Evolutionary conservation across 768 basidiomycete species (phyloP), one percentile per base, ranked within the genome.

Genomic region (Aureoboletus auriporus): DNA sequence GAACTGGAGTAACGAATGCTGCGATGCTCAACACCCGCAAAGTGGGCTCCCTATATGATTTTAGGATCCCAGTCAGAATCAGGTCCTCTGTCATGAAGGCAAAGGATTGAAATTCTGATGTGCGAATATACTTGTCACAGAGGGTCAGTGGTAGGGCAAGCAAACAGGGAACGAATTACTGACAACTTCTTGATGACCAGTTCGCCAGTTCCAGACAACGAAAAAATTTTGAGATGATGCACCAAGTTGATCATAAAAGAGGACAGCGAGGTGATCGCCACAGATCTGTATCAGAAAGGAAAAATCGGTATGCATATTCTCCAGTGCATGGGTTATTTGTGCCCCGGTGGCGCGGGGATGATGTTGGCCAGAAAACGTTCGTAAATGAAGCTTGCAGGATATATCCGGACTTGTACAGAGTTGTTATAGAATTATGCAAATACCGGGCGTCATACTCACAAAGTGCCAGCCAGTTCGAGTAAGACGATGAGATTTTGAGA

Each of bases 201-300:
- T 67, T 43, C 56, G 59, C 71, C 70, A 71, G 34, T 71, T 56
- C 68, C 64, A 71, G 17, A 72, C 44, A n/a, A 62, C 39, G 2
- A 71, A 60, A 26, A 46, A 52, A 17, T 52, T 49, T 12, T 30
- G 20, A 35, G 39, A 39, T 2, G 43, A n/a, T 8, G 35, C 37
- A 37, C 48, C 51, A 6, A 26, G 16, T 28, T 50, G 52, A 49
- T 55, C 55, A n/a, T 38, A 39, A 42, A 55, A 54, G 59, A 69
- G 52, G 28, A 72, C n/a, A 4, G 56, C 70, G 8, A 71, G 9
- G 33, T 53, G 60, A 17, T 53, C 35, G 36, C 65, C 67, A 48
- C 61, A 70, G 20, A 71, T 62, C 43, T 69, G 63, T 5, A 69
- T 63, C 34, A 66, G 47, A 45, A 62, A 67, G 16, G 37, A 43